phyloP scores from a whole-genome alignment of 2,329 filamentous ascomycete genomes.

The Diplodia mutila region DNA sequence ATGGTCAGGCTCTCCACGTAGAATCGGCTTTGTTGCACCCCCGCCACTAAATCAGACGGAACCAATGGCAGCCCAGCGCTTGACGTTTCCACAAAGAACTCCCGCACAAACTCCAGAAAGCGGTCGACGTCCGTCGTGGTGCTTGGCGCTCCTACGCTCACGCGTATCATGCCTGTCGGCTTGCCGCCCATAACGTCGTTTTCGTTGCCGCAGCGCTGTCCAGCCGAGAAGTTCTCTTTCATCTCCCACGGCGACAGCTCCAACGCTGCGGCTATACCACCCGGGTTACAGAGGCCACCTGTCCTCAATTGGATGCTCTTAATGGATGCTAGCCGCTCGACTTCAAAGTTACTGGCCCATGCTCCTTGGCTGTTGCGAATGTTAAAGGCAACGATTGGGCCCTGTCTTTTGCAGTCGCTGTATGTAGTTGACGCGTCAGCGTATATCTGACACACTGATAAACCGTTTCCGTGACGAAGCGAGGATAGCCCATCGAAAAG shows the following conservation, averaged over 20 bases:
- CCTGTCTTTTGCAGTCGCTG: conserved; percentile 55
- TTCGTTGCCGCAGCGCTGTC: conserved; percentile 81
- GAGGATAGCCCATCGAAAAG: conserved; percentile 62
- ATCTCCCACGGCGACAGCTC: conserved; percentile 78
- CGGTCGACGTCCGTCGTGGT: conserved; percentile 71
- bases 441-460: conserved; percentile 70
- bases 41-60: conserved; percentile 3
- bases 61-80: conserved; percentile 30
- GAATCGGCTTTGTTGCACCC: conserved; percentile 36
- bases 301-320: conserved; percentile 84
- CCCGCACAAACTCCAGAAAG: conserved; percentile 70
- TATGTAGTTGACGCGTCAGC: conserved; percentile 47
- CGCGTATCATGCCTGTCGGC: conserved; percentile 83
- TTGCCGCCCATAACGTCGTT: conserved; percentile 82
- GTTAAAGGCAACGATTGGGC: conserved; percentile 85
- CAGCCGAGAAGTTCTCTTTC: conserved; percentile 79
- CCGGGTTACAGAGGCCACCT: conserved; percentile 89
- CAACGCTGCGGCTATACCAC: conserved; percentile 76
- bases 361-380: conserved; percentile 68
- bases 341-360: conserved; percentile 80
- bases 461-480: conserved; percentile 71
- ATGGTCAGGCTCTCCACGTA: conserved; percentile 59
- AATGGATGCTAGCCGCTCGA: conserved; percentile 82
- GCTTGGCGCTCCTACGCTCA: conserved; percentile 90
- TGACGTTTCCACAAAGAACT: conserved; percentile 47